A percentile compares a stretch with the other conserved stretches of the same genome.
Conservation (phyloP, 306 rosid species). For the Myrica gale region DNA sequence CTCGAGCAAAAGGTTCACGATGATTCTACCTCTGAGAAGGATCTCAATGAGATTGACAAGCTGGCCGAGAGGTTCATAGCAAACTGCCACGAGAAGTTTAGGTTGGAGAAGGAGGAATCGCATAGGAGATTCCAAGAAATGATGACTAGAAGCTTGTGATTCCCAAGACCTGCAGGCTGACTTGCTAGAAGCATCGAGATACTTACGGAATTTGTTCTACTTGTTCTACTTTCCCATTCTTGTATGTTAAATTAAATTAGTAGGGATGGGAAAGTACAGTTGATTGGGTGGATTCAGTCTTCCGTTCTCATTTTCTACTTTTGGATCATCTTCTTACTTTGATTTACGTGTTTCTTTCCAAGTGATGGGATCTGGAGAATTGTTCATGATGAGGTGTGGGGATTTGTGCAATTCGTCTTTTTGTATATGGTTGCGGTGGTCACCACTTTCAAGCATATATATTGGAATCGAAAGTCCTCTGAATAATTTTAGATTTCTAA, state of each 20-base stretch:
- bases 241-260: conserved; percentile 13
- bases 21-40: background rate
- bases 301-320: conserved; percentile 10
- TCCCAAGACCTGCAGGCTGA: background rate
- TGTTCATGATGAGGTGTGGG: conserved; percentile 43
- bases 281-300: conserved; percentile 29
- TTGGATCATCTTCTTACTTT: conserved; percentile 17
- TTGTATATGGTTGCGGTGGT: conserved; percentile 21
- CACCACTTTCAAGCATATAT: conserved; percentile 10
- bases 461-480: conserved; percentile 10
- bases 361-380: conserved; percentile 37
- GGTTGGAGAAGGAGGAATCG: conserved; percentile 87
- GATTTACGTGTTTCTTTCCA: background rate
- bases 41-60: conserved; percentile 55
- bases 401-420: conserved; percentile 42
- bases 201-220: background rate
- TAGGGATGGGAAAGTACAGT: conserved; percentile 26
- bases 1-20: conserved; percentile 59
- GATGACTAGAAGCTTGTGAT: conserved; percentile 58
- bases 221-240: conserved; percentile 12
- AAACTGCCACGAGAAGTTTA: conserved; percentile 71
- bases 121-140: conserved; percentile 72
- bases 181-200: background rate
- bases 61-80: conserved; percentile 81
- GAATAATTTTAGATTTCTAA: background rate